phyloP scores from a whole-genome alignment of 768 basidiomycete species.

The Mycena latifolia region DNA sequence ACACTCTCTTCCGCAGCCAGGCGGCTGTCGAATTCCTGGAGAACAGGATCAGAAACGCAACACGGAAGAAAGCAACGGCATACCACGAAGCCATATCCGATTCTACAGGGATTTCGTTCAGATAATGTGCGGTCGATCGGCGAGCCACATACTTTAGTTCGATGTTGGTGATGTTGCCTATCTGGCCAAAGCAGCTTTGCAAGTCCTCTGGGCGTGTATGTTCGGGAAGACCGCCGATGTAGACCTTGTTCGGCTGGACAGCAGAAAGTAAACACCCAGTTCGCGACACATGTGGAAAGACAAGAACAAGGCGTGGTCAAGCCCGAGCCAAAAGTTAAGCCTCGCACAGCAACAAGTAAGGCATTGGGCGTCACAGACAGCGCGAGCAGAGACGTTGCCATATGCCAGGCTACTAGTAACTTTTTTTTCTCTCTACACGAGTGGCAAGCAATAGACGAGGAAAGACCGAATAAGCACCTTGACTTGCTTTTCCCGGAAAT shows the following conservation, averaged over 20 bases:
- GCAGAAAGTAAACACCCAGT: constrained; percentile 79
- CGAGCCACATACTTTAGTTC: constrained; percentile 80
- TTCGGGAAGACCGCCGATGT: constrained; percentile 91
- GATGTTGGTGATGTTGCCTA: constrained; percentile 79
- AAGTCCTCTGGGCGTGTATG: constrained; percentile 89
- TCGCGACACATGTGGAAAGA: constrained; percentile 64
- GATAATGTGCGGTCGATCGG: constrained; percentile 32
- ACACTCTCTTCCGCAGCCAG: constrained; percentile 91
- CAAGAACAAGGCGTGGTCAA: constrained; percentile 59
- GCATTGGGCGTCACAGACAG: constrained; percentile 51
- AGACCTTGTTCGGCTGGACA: constrained; percentile 93
- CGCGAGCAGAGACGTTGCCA: constrained; percentile 52
- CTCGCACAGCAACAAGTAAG: constrained; percentile 51
- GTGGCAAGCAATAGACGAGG: constrained; percentile 37
- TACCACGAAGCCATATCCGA: constrained; percentile 94
- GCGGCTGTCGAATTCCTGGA: constrained; percentile 84
- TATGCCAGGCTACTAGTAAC: constrained; percentile 51
- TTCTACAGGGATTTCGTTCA: constrained; percentile 53
- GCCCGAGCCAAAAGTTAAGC: constrained; percentile 53
- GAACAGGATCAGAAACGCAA: constrained; percentile 7
- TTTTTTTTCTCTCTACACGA: constrained; percentile 39
- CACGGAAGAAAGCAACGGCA: constrained; percentile 42
- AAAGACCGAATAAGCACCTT: constrained; percentile 82
- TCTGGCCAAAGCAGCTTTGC: constrained; percentile 88
- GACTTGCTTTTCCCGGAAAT: constrained; percentile 81